These are phyloP conservation scores for Zychaea mexicana DNA, from an alignment of 371 early-diverging fungal species.

Conservation along the genomic window DNA sequence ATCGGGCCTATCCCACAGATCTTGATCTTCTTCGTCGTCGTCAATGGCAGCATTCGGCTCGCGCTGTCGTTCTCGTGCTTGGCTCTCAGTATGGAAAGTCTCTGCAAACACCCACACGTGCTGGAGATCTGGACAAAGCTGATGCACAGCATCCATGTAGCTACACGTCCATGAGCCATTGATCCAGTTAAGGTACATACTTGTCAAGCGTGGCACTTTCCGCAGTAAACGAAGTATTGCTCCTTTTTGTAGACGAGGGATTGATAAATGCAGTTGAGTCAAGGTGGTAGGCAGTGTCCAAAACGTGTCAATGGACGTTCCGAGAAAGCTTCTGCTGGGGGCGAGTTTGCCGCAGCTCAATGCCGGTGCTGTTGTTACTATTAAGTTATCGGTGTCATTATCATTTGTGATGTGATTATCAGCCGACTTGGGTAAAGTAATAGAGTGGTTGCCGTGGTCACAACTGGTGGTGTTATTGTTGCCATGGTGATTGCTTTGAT, in stretches of 20 bases:
- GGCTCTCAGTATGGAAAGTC: neutral
- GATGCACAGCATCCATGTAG: conserved; percentile 9
- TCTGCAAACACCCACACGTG: conserved; percentile 9
- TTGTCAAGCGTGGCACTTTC: neutral
- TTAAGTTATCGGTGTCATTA: neutral
- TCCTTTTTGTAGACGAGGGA: conserved; percentile 6
- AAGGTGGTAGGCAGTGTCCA: neutral
- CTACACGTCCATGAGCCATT: neutral
- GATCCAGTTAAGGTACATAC: conserved; percentile 9
- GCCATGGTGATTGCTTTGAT: neutral
- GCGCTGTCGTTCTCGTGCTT: neutral
- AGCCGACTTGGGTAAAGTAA: neutral
- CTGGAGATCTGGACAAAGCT: neutral
- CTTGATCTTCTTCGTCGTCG: neutral
- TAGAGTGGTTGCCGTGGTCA: neutral
- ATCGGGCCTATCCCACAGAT: neutral
- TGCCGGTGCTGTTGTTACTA: neutral
- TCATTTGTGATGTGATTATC: neutral
- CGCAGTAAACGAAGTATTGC: neutral
- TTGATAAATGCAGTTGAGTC: neutral
- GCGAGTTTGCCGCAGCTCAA: neutral
- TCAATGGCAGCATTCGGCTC: neutral
- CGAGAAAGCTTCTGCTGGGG: neutral
- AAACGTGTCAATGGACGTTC: neutral
- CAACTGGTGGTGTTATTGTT: neutral